Evolutionary conservation across 352 stramenopile genomes (phyloP), one percentile per base, ranked within the genome.

Genomic region (Phytophthora pini): DNA sequence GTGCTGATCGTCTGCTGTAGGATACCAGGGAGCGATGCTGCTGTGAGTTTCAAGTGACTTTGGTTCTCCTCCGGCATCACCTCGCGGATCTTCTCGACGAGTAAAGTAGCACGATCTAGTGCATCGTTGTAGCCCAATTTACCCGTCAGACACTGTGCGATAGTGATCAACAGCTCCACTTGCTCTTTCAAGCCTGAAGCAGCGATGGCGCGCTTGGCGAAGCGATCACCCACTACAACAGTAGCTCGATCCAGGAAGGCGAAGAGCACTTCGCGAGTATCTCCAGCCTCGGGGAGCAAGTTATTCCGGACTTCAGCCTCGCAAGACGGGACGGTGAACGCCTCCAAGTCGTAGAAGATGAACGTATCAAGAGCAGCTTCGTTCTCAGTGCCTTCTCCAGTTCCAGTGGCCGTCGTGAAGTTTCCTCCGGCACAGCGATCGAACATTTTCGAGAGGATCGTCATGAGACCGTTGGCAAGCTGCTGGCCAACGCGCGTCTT

Each of bases 371-470:
- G 70, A 9, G 57, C 64, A 2, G 32, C 24, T 1, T 68, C 65
- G 11, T 17, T 54, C 27, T 24, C 40, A 22, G 57, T 10, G 10
- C 53, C 34, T 2, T 55, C 22, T 12, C 24, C 50, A 5, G 36
- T 41, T 22, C 71, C 72, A 12, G 27, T 56, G 15, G 51, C 45
- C 9, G 29, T 38, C 10, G 60, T 58, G 36, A 60, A 56, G 8
- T 41, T 60, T 39, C 64, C 66, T 1, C 64, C 54, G 5, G 79
- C 32, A 24, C 67, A 75, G 20, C 68, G 71, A 4, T 62, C 45
- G 26, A 90, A 90, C 69, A 90, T 80, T 56, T 81, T 77, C 22
- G 63, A 79, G 12, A 90, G 60, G 49, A 88, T 84, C 12, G 65
- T 66, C 70, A 90, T 79, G 20, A 90, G 61, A 0, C 81, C 81